These are phyloP conservation scores for Blastobotrys indianensis DNA, from an alignment of 1,139 yeast genomes.

Conservation along the genomic window DNA sequence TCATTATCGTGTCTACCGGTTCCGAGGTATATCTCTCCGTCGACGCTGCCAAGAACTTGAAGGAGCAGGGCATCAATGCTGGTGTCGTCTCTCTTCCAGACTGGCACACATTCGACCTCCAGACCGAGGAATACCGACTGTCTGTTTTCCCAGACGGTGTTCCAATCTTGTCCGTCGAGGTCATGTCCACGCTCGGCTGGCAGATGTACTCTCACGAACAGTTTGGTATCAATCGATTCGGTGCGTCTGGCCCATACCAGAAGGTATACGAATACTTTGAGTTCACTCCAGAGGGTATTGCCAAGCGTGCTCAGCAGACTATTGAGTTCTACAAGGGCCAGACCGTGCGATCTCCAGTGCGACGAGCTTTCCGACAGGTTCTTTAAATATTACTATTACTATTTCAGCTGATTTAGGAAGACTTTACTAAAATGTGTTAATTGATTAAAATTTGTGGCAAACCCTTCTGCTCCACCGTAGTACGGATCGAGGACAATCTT, in stretches of 20 bases:
- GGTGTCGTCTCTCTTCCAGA: conserved; percentile 91
- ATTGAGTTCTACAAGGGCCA: conserved; percentile 79
- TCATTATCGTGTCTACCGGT: conserved; percentile 87
- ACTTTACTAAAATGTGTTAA: conserved; percentile 49
- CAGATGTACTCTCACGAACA: conserved; percentile 93
- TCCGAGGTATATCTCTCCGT: conserved; percentile 87
- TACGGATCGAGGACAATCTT: conserved; percentile 81
- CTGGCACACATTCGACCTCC: conserved; percentile 83
- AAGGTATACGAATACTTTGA: conserved; percentile 81
- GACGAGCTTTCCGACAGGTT: conserved; percentile 52
- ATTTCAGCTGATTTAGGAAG: background rate
- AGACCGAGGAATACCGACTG: conserved; percentile 70
- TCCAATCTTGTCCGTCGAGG: conserved; percentile 93
- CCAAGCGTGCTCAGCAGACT: conserved; percentile 77
- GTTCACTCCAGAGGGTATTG: conserved; percentile 92
- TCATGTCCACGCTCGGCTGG: conserved; percentile 91
- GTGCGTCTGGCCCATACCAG: conserved; percentile 91
- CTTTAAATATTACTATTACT: conserved; percentile 6
- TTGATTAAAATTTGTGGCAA: conserved; percentile 72
- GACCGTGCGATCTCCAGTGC: conserved; percentile 67
- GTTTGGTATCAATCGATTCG: conserved; percentile 92
- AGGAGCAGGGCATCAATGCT: conserved; percentile 63
- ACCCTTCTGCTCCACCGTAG: conserved; percentile 81
- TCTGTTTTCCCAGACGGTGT: conserved; percentile 91
- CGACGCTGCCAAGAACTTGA: conserved; percentile 70